phyloP scores from a whole-genome alignment of 495 filamentous ascomycete species.

The Chaetomium cochliodes region DNA sequence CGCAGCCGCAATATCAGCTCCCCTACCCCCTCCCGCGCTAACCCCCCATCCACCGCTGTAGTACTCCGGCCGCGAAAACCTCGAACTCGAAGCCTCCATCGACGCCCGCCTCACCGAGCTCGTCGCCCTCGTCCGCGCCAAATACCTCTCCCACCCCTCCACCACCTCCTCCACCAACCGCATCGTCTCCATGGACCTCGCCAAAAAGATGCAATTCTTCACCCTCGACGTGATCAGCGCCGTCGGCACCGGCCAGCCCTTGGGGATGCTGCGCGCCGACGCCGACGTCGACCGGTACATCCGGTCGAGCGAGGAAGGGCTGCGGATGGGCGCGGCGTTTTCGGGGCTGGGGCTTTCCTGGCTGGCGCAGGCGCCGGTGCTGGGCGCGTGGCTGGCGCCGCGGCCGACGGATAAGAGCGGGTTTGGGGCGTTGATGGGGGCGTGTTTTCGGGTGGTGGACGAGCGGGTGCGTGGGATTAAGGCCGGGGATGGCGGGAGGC shows the following conservation, averaged over 20 bases:
- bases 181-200: slow-evolving; percentile 47
- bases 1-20: background rate
- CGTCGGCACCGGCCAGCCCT: slow-evolving; percentile 38
- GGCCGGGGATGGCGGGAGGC: slow-evolving; percentile 5
- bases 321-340: slow-evolving; percentile 32
- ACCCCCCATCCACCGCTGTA: slow-evolving; percentile 9
- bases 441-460: slow-evolving; percentile 27
- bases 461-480: slow-evolving; percentile 30
- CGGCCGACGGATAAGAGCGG: slow-evolving; percentile 46
- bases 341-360: slow-evolving; percentile 36
- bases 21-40: slow-evolving; percentile 22
- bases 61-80: slow-evolving; percentile 35
- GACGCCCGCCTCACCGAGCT: slow-evolving; percentile 43
- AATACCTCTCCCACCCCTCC: slow-evolving; percentile 20
- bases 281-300: slow-evolving; percentile 35
- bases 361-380: slow-evolving; percentile 46
- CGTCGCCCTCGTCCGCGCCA: slow-evolving; percentile 40
- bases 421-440: slow-evolving; percentile 35
- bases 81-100: slow-evolving; percentile 42
- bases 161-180: slow-evolving; percentile 46
- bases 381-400: slow-evolving; percentile 46
- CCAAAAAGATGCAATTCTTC: slow-evolving; percentile 40
- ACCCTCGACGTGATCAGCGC: slow-evolving; percentile 45
- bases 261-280: slow-evolving; percentile 40
- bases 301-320: slow-evolving; percentile 17